These are phyloP conservation scores for Cytospora chrysosperma DNA, from an alignment of 2,329 filamentous ascomycete genomes.

Conservation along the genomic window DNA sequence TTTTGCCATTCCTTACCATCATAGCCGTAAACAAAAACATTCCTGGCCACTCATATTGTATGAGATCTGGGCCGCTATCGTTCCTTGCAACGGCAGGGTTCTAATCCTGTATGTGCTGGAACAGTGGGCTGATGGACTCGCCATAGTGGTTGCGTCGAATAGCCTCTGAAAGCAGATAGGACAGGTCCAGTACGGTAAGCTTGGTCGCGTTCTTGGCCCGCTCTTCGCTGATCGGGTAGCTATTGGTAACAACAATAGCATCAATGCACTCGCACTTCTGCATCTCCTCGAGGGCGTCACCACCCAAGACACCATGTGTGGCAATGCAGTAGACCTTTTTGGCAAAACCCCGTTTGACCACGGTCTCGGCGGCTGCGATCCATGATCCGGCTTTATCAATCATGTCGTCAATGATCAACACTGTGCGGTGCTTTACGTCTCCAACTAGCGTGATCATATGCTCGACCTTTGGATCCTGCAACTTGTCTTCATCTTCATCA, in stretches of 20 bases:
- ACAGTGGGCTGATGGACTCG: conserved; percentile 72
- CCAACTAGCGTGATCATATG: conserved; percentile 98
- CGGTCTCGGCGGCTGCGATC: conserved; percentile 96
- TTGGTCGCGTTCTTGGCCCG: conserved; percentile 72
- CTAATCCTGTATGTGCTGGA: conserved; percentile 63
- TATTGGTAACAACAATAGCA: conserved; percentile 92
- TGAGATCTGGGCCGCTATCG: not conserved
- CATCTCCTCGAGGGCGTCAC: conserved; percentile 84
- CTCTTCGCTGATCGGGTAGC: conserved; percentile 83
- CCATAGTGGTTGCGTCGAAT: conserved; percentile 97
- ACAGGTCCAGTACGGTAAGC: conserved; percentile 85
- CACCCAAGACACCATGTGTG: conserved; percentile 91
- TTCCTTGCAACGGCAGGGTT: conserved; percentile 27
- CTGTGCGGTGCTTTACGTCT: conserved; percentile 82
- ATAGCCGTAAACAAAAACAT: conserved; percentile 1
- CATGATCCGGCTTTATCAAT: conserved; percentile 96
- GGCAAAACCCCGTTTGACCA: conserved; percentile 86
- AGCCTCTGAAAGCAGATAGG: conserved; percentile 82
- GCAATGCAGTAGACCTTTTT: conserved; percentile 97
- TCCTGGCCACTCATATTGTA: not conserved
- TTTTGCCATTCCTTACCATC: conserved; percentile 12
- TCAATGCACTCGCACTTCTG: conserved; percentile 92
- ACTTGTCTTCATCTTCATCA: conserved; percentile 91
- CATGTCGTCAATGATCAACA: conserved; percentile 98
- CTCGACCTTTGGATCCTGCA: conserved; percentile 77